Evolutionary conservation across 345 rosid species (phyloP).

Genomic region (Pistacia integerrima): DNA sequence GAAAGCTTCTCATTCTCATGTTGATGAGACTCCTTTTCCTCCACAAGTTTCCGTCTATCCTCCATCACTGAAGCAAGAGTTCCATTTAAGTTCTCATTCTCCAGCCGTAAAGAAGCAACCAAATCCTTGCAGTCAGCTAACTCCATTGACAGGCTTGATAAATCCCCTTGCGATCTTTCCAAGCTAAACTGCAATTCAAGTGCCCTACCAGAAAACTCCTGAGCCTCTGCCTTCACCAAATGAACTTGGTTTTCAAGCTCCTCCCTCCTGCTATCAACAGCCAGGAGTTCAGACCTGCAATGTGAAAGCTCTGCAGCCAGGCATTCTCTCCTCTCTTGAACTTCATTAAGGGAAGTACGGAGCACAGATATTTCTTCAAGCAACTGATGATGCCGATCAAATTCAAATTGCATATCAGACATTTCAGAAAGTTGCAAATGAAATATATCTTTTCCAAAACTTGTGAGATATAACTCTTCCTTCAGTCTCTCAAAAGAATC

Average conservation of each 20-base stretch:
- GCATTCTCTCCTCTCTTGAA: slow-evolving; percentile 38
- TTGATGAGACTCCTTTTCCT: slow-evolving; percentile 40
- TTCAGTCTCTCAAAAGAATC: slow-evolving; percentile 51
- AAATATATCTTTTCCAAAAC: slow-evolving; percentile 52
- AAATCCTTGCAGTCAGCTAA: slow-evolving; percentile 46
- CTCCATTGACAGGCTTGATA: slow-evolving; percentile 44
- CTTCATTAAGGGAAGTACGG: slow-evolving; percentile 43
- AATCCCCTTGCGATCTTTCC: slow-evolving; percentile 51
- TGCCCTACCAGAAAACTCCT: slow-evolving; percentile 51
- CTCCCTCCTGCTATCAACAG: slow-evolving; percentile 42
- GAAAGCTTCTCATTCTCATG: slow-evolving; percentile 55
- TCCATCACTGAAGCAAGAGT: slow-evolving; percentile 44
- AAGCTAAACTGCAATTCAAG: slow-evolving; percentile 57
- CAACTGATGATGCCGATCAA: slow-evolving; percentile 39
- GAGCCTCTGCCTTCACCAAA: slow-evolving; percentile 51
- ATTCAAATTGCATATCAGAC: slow-evolving; percentile 47
- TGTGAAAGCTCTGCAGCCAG: slow-evolving; percentile 57
- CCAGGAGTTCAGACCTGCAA: slow-evolving; percentile 60
- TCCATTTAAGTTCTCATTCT: slow-evolving; percentile 55
- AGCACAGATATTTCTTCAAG: slow-evolving; percentile 49
- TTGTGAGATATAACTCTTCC: slow-evolving; percentile 59
- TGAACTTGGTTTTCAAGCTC: slow-evolving; percentile 49
- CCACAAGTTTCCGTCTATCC: slow-evolving; percentile 50
- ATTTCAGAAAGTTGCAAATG: slow-evolving; percentile 66
- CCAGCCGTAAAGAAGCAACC: slow-evolving; percentile 44